phyloP scores from a whole-genome alignment of 2,329 filamentous ascomycete genomes.

The Elsinoe perseae region DNA sequence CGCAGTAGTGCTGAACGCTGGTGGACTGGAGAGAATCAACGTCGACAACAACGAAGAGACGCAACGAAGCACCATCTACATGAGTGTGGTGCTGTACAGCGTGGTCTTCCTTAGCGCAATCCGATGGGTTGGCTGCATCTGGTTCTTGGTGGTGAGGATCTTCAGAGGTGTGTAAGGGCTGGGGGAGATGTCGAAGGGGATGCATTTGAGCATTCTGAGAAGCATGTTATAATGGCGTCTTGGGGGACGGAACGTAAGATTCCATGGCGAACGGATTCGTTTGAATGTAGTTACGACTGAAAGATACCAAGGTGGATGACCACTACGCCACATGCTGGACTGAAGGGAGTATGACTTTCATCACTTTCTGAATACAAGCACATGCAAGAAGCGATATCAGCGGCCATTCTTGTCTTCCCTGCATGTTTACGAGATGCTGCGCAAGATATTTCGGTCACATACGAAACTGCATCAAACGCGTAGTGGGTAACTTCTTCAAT shows the following conservation, averaged over 20 bases:
- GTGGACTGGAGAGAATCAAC: constrained; percentile 58
- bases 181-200: background rate
- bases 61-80: constrained; percentile 67
- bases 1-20: constrained; percentile 78
- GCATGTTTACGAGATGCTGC: too few relatives aligned
- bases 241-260: background rate
- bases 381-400: too few relatives aligned
- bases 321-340: background rate
- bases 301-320: constrained; percentile 12
- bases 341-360: constrained; percentile 3
- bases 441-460: too few relatives aligned
- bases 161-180: constrained; percentile 49
- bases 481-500: too few relatives aligned
- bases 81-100: constrained; percentile 80
- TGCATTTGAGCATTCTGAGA: background rate
- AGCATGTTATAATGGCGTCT: background rate
- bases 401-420: too few relatives aligned
- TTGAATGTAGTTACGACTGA: constrained; percentile 5
- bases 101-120: constrained; percentile 78
- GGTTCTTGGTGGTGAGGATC: constrained; percentile 86
- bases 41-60: constrained; percentile 29
- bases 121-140: constrained; percentile 79
- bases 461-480: too few relatives aligned
- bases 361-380: too few relatives aligned
- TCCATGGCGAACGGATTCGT: background rate